phyloP scores from a whole-genome alignment of 768 basidiomycete genomes.

The Calocera viscosa region DNA sequence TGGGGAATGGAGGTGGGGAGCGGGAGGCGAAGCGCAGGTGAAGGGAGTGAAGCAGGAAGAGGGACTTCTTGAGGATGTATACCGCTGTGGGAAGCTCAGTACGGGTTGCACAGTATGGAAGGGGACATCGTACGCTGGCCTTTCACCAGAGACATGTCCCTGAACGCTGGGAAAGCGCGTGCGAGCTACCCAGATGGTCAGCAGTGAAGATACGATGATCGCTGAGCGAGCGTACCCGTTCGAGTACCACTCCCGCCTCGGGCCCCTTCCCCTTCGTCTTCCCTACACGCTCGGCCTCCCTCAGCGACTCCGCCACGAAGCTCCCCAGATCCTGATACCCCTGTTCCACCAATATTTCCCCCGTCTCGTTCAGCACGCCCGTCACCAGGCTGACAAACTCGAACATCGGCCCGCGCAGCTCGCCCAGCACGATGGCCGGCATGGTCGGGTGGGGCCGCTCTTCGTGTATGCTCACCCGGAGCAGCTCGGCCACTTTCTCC shows the following conservation, averaged over 20 bases:
- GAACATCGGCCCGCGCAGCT: slow-evolving; percentile 60
- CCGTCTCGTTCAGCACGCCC: slow-evolving; percentile 57
- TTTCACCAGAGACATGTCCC: slow-evolving; percentile 58
- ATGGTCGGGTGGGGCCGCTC: slow-evolving; percentile 61
- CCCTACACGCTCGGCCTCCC: slow-evolving; percentile 35
- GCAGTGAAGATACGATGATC: slow-evolving; percentile 8
- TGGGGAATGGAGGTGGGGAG: slow-evolving; percentile 43
- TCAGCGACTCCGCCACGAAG: slow-evolving; percentile 59
- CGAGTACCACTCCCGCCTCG: slow-evolving; percentile 47
- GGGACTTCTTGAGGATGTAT: slow-evolving; percentile 81
- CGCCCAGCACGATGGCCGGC: slow-evolving; percentile 57
- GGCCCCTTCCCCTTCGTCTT: slow-evolving; percentile 24
- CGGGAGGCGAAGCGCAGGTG: slow-evolving; percentile 49
- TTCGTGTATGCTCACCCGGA: slow-evolving; percentile 54
- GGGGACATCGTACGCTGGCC: slow-evolving; percentile 40
- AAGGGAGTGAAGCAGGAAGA: slow-evolving; percentile 67
- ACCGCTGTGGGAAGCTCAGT: slow-evolving; percentile 37
- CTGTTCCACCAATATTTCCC: slow-evolving; percentile 42
- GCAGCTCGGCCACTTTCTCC: slow-evolving; percentile 55
- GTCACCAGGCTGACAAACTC: slow-evolving; percentile 60
- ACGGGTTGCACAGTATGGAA: neutral
- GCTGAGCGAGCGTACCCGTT: slow-evolving; percentile 37
- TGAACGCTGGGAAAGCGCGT: slow-evolving; percentile 66
- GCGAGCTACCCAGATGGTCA: slow-evolving; percentile 43
- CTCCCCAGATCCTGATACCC: slow-evolving; percentile 61